These are phyloP conservation scores for Bocquillonia castaneifolia DNA, from an alignment of 441 rosid genomes.

Conservation along the genomic window DNA sequence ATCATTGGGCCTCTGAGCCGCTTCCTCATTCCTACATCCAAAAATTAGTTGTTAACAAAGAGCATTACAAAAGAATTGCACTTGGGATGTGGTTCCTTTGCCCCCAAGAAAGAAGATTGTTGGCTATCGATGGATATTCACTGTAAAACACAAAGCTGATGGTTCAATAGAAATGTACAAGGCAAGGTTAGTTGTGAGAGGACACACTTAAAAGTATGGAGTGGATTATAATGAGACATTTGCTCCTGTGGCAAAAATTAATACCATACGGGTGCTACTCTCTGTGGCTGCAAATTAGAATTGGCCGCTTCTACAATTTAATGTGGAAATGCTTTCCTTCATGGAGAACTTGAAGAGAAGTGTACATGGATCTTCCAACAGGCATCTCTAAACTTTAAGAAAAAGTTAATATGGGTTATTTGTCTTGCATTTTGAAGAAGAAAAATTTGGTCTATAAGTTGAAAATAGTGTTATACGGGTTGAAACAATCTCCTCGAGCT, in stretches of 20 bases:
- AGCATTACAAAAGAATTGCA: not conserved
- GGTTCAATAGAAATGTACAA: not conserved
- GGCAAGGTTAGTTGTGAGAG: not conserved
- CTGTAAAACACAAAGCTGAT: not conserved
- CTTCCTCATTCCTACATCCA: no score
- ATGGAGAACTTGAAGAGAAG: not conserved
- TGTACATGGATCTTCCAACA: not conserved
- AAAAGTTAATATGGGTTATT: no score
- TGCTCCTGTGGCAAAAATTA: conserved; percentile 1
- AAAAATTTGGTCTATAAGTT: no score
- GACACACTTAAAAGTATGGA: not conserved
- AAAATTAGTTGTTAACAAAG: no score
- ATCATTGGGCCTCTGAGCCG: no score
- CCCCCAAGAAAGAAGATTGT: not conserved
- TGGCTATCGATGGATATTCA: conserved; percentile 10
- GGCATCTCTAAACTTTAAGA: no score
- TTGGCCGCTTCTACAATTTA: not conserved
- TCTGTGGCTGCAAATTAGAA: not conserved
- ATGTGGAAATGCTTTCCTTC: not conserved
- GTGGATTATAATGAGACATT: conserved; percentile 13
- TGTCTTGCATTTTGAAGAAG: no score
- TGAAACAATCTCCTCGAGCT: not conserved
- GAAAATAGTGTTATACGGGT: not conserved
- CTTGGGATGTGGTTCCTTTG: not conserved
- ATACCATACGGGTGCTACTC: not conserved